Evolutionary conservation across 176 grass and related monocot genomes (phyloP).

Genomic region (Tillandsia leiboldiana): DNA sequence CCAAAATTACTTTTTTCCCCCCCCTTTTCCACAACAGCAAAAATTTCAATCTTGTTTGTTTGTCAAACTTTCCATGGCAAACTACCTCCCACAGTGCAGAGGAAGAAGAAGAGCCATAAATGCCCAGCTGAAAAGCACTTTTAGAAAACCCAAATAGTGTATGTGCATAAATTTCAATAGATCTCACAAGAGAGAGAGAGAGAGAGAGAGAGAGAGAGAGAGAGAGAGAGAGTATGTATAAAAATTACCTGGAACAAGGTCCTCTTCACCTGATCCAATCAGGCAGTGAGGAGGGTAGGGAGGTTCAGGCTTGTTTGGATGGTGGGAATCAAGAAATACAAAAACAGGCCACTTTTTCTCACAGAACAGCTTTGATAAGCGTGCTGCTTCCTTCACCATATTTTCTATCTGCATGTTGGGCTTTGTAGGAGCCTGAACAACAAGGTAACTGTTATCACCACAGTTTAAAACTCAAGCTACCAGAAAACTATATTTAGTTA

Average conservation of each 20-base stretch:
- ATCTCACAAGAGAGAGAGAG: background rate
- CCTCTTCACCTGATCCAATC: conserved; percentile 25
- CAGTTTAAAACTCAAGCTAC: background rate
- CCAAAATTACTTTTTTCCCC: too few relatives aligned
- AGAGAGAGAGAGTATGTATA: background rate
- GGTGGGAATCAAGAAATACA: conserved; percentile 16
- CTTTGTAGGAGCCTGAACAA: conserved; percentile 13
- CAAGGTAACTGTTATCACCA: background rate
- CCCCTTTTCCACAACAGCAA: background rate
- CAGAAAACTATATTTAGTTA: too few relatives aligned
- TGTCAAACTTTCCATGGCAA: too few relatives aligned
- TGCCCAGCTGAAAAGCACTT: too few relatives aligned
- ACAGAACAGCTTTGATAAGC: conserved; percentile 13
- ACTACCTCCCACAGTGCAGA: too few relatives aligned
- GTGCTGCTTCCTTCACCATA: conserved; percentile 23
- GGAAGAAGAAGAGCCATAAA: too few relatives aligned
- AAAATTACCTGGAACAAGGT: conserved; percentile 17
- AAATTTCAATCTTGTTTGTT: too few relatives aligned
- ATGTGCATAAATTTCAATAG: too few relatives aligned
- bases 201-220: background rate
- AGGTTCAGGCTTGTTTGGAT: conserved; percentile 18
- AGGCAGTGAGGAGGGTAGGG: conserved; percentile 26
- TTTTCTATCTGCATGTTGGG: conserved; percentile 24
- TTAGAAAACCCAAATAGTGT: too few relatives aligned
- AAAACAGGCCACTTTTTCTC: conserved; percentile 18